Evolutionary conservation across 163 green algal species (phyloP), one percentile per base, ranked within the genome.

Genomic region (Scenedesmus sp.): DNA sequence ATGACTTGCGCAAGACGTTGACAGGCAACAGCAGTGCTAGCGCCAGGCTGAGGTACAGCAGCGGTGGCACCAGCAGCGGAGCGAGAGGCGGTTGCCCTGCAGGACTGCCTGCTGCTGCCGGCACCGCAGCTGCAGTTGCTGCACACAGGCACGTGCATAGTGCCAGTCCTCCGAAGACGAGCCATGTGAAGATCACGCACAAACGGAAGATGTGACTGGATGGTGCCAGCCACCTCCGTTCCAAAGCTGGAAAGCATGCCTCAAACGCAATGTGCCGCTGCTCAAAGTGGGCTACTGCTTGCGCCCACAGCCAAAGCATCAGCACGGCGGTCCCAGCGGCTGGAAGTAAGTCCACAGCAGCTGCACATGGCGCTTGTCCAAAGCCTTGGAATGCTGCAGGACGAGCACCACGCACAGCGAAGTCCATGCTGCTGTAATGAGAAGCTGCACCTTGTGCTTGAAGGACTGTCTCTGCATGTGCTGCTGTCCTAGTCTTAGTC

Each of bases 1-100:
- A 78, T 26, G 68, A 18, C 40, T 53, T 86, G 53, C 81, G 33
- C 0, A 96, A 83, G 24, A 95, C 35, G 4, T 49, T 43, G 16
- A 16, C 49, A 20, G 87, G 87, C 76, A 61, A 20, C 49, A 91
- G 51, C 51, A 91, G 73, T 1, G 9, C 15, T 16, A 73, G 4
- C 12, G 22, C n/a, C 2, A 81, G 0, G 53, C 37, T 33, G 30
- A 30, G 4, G 78, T 91, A 91, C 37, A 87, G 26, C 53, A 86
- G 51, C 53, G 78, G 76, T 12, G 87, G 78, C 51, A 86, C 37
- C 26, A 81, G 20, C 18, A 87, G 37, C 2, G 78, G 53, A 40
- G 56, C 44, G 24, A 81, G 33, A 0, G 40, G 46, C 20, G n/a
- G 15, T 33, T n/a, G 33, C 15, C n/a, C 44, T 24, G 20, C 35